Percentiles rank a stretch among this genome's conserved stretches.
phyloP scores from a whole-genome alignment of 148 eudicot species.

The Heliosperma pusillum region DNA sequence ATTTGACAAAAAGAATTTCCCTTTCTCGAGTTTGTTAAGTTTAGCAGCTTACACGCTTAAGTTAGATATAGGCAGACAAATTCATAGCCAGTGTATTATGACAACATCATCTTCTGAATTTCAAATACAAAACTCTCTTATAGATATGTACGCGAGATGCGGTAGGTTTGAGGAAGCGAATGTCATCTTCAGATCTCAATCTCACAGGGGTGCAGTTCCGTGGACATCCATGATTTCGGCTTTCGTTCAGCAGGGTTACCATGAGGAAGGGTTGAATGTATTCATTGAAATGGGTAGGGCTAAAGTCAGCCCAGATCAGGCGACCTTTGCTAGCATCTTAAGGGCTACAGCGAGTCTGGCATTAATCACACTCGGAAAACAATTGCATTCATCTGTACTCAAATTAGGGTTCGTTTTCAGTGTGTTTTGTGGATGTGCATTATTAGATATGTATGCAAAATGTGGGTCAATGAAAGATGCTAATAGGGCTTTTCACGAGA shows the following conservation, averaged over 20 bases:
- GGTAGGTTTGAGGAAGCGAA: slow-evolving; percentile 56
- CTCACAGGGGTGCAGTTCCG: slow-evolving; percentile 44
- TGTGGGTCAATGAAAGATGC: slow-evolving; percentile 66
- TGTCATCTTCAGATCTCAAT: slow-evolving; percentile 38
- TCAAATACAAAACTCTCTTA: slow-evolving; percentile 56
- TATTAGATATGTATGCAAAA: slow-evolving; percentile 81
- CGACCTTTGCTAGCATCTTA: slow-evolving; percentile 61
- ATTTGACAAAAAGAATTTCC: slow-evolving; percentile 50
- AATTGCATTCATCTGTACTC: slow-evolving; percentile 50
- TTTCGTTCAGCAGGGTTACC: slow-evolving; percentile 51
- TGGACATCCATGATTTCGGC: slow-evolving; percentile 83
- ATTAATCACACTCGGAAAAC: slow-evolving; percentile 58
- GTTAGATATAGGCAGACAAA: slow-evolving; percentile 58
- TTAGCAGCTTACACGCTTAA: slow-evolving; percentile 44
- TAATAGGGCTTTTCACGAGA: slow-evolving; percentile 45
- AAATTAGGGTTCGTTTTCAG: slow-evolving; percentile 51
- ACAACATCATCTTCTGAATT: slow-evolving; percentile 40
- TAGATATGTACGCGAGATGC: slow-evolving; percentile 84
- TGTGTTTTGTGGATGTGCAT: slow-evolving; percentile 67
- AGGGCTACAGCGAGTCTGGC: slow-evolving; percentile 71
- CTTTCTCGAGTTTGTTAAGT: slow-evolving; percentile 64
- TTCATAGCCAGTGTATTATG: slow-evolving; percentile 66
- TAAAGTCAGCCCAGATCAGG: slow-evolving; percentile 52
- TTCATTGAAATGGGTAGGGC: slow-evolving; percentile 50
- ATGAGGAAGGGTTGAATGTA: slow-evolving; percentile 50